Conservation (phyloP, 768 basidiomycete species). For the Dioszegia aurantiaca region DNA sequence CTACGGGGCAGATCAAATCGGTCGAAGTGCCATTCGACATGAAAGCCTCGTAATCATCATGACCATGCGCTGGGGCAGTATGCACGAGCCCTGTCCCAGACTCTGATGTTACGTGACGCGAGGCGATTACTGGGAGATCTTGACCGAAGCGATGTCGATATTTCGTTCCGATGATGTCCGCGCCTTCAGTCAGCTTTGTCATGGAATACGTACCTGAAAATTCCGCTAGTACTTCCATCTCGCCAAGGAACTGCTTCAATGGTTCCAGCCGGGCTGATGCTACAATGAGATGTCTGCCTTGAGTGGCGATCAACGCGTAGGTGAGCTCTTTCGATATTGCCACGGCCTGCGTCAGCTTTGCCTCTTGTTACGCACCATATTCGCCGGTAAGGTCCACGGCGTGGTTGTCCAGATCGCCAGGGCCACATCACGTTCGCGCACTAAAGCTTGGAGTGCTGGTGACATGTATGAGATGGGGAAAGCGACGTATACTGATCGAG, state of each 20-base stretch:
- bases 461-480: constrained; percentile 60
- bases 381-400: constrained; percentile 93
- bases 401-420: constrained; percentile 95
- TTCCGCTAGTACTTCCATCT: constrained; percentile 40
- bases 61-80: constrained; percentile 89
- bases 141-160: constrained; percentile 64
- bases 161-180: constrained; percentile 60
- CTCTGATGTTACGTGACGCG: constrained; percentile 70
- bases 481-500: constrained; percentile 79
- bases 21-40: constrained; percentile 28
- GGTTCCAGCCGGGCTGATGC: constrained; percentile 51
- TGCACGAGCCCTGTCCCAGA: constrained; percentile 97
- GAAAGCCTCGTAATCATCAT: constrained; percentile 83
- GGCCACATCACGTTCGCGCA: constrained; percentile 50
- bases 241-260: constrained; percentile 48
- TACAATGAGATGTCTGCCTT: constrained; percentile 51
- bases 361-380: constrained; percentile 65
- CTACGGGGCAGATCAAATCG: constrained; percentile 75
- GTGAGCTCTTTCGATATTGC: constrained; percentile 71
- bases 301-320: constrained; percentile 59
- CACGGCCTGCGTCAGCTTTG: constrained; percentile 64
- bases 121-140: constrained; percentile 20
- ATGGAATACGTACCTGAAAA: constrained; percentile 44
- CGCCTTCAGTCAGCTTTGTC: constrained; percentile 47
- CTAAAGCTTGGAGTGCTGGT: neutral